Percentiles rank a stretch among this genome's conserved stretches.
These are phyloP conservation scores for Sesbania bispinosa DNA, from an alignment of 306 rosid species.

Conservation along the genomic window DNA sequence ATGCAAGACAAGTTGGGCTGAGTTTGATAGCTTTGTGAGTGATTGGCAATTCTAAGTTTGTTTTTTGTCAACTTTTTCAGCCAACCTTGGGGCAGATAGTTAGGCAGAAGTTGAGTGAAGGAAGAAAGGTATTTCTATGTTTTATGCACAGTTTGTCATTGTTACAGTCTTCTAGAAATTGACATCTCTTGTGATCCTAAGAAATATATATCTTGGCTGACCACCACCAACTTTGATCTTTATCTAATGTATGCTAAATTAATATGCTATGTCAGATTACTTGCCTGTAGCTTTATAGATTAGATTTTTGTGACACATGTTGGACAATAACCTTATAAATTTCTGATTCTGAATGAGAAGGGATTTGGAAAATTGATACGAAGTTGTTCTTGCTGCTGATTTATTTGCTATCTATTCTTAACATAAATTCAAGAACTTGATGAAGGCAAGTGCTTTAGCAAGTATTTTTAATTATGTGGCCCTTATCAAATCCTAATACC, in stretches of 20 bases:
- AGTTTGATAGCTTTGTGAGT: constrained; percentile 7
- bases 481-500: neutral
- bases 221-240: neutral
- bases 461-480: neutral
- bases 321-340: neutral
- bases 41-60: constrained; percentile 26
- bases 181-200: neutral
- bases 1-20: neutral
- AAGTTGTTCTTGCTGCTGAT: neutral
- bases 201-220: neutral
- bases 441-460: neutral
- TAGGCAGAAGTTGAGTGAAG: constrained; percentile 87
- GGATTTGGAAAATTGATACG: neutral
- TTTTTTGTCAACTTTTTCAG: constrained; percentile 43
- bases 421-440: neutral
- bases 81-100: constrained; percentile 90
- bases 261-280: neutral
- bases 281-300: neutral
- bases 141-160: neutral
- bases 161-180: neutral
- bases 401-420: neutral
- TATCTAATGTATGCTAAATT: neutral
- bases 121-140: constrained; percentile 73
- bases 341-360: neutral
- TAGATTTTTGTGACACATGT: neutral